Conservation (phyloP, 129 eudicot species). For the Artemisia annua region DNA sequence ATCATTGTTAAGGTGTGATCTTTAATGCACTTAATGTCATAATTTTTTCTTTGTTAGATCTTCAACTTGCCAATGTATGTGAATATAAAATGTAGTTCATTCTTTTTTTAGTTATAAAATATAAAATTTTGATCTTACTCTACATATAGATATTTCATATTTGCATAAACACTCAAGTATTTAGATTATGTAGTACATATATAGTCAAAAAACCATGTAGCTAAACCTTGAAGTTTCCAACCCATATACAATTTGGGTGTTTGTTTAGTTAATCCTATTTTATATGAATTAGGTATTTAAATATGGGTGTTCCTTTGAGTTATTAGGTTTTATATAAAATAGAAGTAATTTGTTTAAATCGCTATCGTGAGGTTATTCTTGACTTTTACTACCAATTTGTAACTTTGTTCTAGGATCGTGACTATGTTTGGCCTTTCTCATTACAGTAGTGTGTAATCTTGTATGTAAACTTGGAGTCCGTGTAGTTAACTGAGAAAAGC, state of each 20-base stretch:
- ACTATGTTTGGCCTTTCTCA: neutral
- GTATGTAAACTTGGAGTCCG: too few relatives aligned
- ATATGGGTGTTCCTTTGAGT: too few relatives aligned
- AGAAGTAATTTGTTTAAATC: too few relatives aligned
- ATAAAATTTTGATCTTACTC: neutral
- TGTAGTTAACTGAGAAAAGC: too few relatives aligned
- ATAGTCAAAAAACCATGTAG: too few relatives aligned
- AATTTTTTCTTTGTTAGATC: neutral
- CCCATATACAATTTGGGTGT: too few relatives aligned
- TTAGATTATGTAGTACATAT: neutral
- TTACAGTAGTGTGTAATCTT: too few relatives aligned
- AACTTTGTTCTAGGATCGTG: slow-evolving; percentile 21
- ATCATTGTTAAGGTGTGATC: slow-evolving; percentile 22
- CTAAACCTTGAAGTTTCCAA: too few relatives aligned
- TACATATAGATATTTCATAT: neutral
- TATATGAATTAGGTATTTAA: too few relatives aligned
- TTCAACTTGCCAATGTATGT: slow-evolving; percentile 17
- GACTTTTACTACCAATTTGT: too few relatives aligned
- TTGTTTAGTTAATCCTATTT: too few relatives aligned
- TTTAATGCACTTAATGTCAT: neutral
- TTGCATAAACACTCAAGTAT: neutral
- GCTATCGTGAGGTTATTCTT: slow-evolving; percentile 13
- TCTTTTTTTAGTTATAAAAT: slow-evolving; percentile 9
- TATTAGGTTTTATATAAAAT: too few relatives aligned
- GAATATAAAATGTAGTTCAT: slow-evolving; percentile 24